phyloP scores from a whole-genome alignment of 371 early-diverging fungal genomes.

The Mucor mucedo region DNA sequence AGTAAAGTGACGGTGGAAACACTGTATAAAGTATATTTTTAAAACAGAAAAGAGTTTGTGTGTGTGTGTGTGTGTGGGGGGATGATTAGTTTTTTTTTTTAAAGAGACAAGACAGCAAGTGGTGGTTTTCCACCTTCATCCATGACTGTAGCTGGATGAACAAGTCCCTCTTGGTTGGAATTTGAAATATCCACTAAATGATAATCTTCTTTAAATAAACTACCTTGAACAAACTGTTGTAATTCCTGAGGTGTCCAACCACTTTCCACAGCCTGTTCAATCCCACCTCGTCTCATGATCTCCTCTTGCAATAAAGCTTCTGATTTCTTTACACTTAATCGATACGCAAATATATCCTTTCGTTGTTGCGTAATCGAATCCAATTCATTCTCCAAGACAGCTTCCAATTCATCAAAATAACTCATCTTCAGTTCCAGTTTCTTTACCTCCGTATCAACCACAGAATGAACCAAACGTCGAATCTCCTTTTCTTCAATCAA shows the following conservation, averaged over 20 bases:
- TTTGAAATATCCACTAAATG: constrained; percentile 25
- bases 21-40: too few species aligned
- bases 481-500: constrained; percentile 82
- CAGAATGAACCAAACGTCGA: constrained; percentile 75
- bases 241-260: constrained; percentile 49
- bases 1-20: too few species aligned
- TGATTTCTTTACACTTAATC: constrained; percentile 68
- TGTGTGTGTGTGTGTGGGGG: too few species aligned
- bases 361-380: constrained; percentile 83
- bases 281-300: constrained; percentile 44
- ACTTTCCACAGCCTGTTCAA: constrained; percentile 40
- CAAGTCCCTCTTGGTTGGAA: constrained; percentile 18
- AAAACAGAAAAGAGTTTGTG: not conserved
- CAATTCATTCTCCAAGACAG: constrained; percentile 83
- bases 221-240: constrained; percentile 39
- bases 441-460: constrained; percentile 83
- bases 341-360: constrained; percentile 79
- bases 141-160: constrained; percentile 28
- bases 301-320: constrained; percentile 57
- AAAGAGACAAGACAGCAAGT: constrained; percentile 35
- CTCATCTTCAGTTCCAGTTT: constrained; percentile 91
- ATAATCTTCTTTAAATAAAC: constrained; percentile 46
- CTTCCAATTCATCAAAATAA: constrained; percentile 92
- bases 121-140: constrained; percentile 41
- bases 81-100: too few species aligned